A percentile compares a stretch with the other conserved stretches of the same genome.
Conservation (phyloP, 2,329 filamentous ascomycete species). For the Ophiostoma himal-ulmi region DNA sequence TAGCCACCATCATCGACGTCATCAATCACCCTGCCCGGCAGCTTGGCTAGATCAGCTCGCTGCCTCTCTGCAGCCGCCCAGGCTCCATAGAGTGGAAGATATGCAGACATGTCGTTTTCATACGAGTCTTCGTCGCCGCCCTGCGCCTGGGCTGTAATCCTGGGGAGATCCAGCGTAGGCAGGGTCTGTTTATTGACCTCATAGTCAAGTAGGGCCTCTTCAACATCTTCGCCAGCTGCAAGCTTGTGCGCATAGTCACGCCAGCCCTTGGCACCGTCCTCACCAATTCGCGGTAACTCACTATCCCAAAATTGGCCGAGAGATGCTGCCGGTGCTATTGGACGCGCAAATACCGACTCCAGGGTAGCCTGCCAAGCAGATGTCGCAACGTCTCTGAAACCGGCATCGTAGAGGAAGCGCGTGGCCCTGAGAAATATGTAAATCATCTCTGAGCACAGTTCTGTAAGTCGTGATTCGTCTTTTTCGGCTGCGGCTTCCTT, state of each 20-base stretch:
- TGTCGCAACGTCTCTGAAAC: constrained; percentile 69
- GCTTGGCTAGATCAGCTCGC: constrained; percentile 42
- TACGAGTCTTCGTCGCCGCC: neutral
- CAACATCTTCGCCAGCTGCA: constrained; percentile 29
- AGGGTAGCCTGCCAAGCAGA: constrained; percentile 78
- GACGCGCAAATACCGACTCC: constrained; percentile 62
- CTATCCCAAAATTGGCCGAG: constrained; percentile 72
- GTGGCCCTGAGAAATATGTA: constrained; percentile 74
- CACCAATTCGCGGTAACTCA: constrained; percentile 72
- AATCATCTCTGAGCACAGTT: constrained; percentile 42
- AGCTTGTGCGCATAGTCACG: constrained; percentile 37
- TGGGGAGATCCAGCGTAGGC: constrained; percentile 18
- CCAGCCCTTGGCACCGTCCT: constrained; percentile 68
- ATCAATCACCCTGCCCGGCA: constrained; percentile 70
- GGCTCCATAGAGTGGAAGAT: constrained; percentile 37
- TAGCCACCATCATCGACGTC: constrained; percentile 66
- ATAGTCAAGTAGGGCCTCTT: constrained; percentile 15
- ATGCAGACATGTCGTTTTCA: constrained; percentile 21
- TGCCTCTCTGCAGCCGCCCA: constrained; percentile 53
- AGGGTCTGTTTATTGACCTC: constrained; percentile 11
- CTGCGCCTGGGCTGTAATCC: constrained; percentile 23
- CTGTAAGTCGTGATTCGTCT: neutral
- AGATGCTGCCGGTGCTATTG: constrained; percentile 31
- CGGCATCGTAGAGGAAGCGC: constrained; percentile 66
- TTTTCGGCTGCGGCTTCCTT: constrained; percentile 15